These are phyloP conservation scores for Dimargaris xerosporica DNA, from an alignment of 192 early-diverging fungal genomes.

Conservation along the genomic window DNA sequence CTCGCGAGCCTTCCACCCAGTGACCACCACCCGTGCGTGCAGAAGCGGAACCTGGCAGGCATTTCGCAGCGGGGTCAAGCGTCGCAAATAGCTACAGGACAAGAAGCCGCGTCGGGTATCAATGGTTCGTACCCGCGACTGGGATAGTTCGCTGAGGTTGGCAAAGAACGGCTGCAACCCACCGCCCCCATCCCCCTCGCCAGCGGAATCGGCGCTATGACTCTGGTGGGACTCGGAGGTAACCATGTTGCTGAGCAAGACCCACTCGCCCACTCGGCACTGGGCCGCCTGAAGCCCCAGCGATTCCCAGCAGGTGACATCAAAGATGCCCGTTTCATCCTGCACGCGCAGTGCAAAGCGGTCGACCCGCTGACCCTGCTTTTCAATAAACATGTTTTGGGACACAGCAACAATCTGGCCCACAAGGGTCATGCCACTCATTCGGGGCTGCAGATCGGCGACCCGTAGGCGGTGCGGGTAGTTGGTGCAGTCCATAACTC, in stretches of 20 bases:
- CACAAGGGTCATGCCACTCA: constrained; percentile 21
- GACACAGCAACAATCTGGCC: constrained; percentile 24
- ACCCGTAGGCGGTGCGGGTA: constrained; percentile 19
- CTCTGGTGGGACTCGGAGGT: not conserved
- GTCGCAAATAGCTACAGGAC: constrained; percentile 5
- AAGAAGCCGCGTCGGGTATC: not conserved
- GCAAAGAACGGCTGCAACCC: not conserved
- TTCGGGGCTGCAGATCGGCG: constrained; percentile 16
- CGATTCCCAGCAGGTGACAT: constrained; percentile 25
- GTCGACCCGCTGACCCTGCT: constrained; percentile 7
- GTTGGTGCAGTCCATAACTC: constrained; percentile 20
- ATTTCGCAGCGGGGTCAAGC: not conserved
- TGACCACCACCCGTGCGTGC: not conserved
- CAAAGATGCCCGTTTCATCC: constrained; percentile 18
- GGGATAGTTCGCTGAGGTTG: not conserved
- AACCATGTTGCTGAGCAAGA: constrained; percentile 16
- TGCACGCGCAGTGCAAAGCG: constrained; percentile 23
- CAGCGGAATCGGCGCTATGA: no score
- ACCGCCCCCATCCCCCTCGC: not conserved
- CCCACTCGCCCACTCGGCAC: constrained; percentile 23
- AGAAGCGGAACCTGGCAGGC: not conserved
- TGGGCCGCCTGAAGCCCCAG: constrained; percentile 17
- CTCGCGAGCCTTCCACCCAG: not conserved
- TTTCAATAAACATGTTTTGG: constrained; percentile 17
- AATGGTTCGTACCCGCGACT: constrained; percentile 2